These are phyloP conservation scores for Ceratocystis alfenasii DNA, from an alignment of 2,329 filamentous ascomycete genomes.

Conservation along the genomic window DNA sequence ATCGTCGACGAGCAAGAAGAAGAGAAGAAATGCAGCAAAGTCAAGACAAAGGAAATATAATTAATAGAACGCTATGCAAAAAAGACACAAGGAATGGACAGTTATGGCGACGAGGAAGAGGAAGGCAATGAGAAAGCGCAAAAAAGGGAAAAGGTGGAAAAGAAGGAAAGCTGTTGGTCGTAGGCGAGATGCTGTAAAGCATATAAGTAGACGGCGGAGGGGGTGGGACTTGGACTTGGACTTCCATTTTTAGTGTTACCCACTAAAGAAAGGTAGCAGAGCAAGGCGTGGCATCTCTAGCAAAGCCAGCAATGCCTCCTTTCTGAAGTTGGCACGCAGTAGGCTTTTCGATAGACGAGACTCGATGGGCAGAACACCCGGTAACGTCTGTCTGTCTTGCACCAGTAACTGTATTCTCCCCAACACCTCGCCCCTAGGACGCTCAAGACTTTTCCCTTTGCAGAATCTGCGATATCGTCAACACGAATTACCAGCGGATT, in stretches of 20 bases:
- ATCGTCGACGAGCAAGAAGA: background rate
- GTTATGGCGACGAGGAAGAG: background rate
- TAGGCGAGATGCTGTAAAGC: background rate
- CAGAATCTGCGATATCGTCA: no score
- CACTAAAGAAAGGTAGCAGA: background rate
- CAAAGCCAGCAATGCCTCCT: constrained; percentile 3
- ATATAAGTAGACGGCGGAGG: constrained; percentile 3
- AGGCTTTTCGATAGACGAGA: no score
- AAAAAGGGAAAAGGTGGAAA: constrained; percentile 2
- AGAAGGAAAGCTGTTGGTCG: background rate
- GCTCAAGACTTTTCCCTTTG: no score
- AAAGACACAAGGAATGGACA: background rate
- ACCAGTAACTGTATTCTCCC: no score
- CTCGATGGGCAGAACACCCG: no score
- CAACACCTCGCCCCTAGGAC: no score
- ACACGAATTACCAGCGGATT: background rate
- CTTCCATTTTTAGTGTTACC: constrained; percentile 1
- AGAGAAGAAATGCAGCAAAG: background rate
- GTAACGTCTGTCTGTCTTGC: no score
- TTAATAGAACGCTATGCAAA: background rate
- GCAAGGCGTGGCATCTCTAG: background rate
- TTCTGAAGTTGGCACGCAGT: background rate
- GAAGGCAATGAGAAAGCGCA: background rate
- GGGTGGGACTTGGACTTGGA: background rate
- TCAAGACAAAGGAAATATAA: background rate